Evolutionary conservation across 441 rosid genomes (phyloP), one percentile per base, ranked within the genome.

Genomic region (Omphalea diandra): DNA sequence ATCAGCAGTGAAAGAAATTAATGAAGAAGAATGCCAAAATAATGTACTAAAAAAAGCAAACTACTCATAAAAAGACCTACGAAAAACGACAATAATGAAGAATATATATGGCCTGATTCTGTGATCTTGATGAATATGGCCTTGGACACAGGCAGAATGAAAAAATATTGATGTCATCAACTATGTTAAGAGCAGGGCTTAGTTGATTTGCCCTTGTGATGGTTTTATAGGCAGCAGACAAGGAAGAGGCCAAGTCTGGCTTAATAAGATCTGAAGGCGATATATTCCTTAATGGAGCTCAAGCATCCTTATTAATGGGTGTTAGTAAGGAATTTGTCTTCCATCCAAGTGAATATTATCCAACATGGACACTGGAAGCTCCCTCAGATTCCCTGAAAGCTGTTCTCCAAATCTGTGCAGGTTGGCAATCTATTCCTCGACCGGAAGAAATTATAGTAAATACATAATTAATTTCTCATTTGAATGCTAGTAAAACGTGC

Each of bases 301-400:
- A 88, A 69, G 65, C 83, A 24, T 62, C 80, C 70, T 52, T 76
- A 75, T 44, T 73, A 65, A 57, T 76, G 6, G 83, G 82, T 32
- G 36, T 35, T 1, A 75, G 78, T 12, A 82, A 80, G 65, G 81
- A 79, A 73, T 73, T 68, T 26, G 79, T 87, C n/a, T 89, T 88
- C 73, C 92, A 88, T 77, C 96, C 96, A 54, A 79, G 85, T 65
- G 90, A 87, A 60, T 77, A 72, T 76, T 91, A 88, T 71, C 83
- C 84, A 9, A 78, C 82, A 24, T 85, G 96, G 88, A 86, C 96
- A 3, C 71, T 82, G 31, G 93, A 91, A 75, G 73, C 83, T 27
- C 81, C 91, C 58, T 76, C 94, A 1, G 88, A 85, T 68, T 80
- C 91, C 77, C 76, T 88, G 71, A 85, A 84, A 76, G 76, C 77